phyloP scores from a whole-genome alignment of 1,284 basidiomycete species.

The Pseudozyma sp. region DNA sequence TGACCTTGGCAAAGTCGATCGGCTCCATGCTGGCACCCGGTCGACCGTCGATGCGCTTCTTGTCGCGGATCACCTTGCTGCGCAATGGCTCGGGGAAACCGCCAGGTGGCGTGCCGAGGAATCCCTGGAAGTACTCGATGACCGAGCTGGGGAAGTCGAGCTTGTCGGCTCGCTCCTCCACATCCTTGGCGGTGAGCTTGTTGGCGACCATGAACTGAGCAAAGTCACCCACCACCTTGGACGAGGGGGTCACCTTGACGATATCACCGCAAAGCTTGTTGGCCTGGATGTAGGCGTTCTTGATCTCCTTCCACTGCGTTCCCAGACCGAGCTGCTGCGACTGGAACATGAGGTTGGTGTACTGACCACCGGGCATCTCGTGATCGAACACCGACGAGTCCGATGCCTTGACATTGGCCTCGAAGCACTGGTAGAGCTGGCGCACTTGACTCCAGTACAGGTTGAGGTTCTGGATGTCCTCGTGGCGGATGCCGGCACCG shows the following conservation, averaged over 20 bases:
- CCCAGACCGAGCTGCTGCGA: constrained; percentile 95
- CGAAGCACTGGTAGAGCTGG: constrained; percentile 94
- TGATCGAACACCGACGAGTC: constrained; percentile 91
- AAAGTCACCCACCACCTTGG: constrained; percentile 99
- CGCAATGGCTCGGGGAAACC: constrained; percentile 98
- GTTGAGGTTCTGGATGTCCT: constrained; percentile 97
- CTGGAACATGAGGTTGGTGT: constrained; percentile 82
- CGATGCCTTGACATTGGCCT: constrained; percentile 96
- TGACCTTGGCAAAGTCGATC: constrained; percentile 94
- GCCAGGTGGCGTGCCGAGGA: constrained; percentile 80
- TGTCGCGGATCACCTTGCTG: constrained; percentile 89
- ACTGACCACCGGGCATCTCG: constrained; percentile 95
- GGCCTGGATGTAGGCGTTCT: constrained; percentile 88
- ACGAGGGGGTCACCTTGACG: constrained; percentile 99
- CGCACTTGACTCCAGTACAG: constrained; percentile 98
- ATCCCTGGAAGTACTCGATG: constrained; percentile 76
- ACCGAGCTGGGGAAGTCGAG: constrained; percentile 91
- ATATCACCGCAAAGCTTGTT: constrained; percentile 88
- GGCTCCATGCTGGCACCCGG: constrained; percentile 89
- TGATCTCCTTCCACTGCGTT: constrained; percentile 97
- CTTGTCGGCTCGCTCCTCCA: constrained; percentile 83
- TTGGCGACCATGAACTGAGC: constrained; percentile 97
- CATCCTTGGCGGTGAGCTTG: constrained; percentile 85
- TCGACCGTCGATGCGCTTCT: constrained; percentile 90
- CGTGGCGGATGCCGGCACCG: constrained; percentile 96